These are phyloP conservation scores for Chalaropsis ovoidea DNA, from an alignment of 2,329 filamentous ascomycete species.

Conservation along the genomic window DNA sequence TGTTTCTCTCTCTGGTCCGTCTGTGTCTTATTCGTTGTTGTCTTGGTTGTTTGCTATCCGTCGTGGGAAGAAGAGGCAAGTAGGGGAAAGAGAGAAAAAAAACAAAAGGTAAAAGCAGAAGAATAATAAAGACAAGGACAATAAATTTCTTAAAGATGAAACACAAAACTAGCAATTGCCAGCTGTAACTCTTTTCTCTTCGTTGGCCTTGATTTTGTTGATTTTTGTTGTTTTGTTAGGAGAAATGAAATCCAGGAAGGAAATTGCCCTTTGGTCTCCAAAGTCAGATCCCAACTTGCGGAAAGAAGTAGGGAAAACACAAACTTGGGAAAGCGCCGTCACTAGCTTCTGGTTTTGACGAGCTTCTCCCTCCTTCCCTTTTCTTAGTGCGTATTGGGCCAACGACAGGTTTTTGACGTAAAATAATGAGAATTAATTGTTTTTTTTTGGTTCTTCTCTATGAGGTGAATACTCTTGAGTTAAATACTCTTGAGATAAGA, in stretches of 20 bases:
- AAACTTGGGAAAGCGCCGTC: neutral
- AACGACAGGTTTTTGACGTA: neutral
- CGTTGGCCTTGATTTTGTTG: neutral
- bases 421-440: neutral
- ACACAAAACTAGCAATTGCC: neutral
- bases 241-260: neutral
- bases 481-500: neutral
- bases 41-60: neutral
- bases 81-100: neutral
- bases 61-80: neutral
- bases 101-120: neutral
- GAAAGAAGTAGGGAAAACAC: neutral
- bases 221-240: neutral
- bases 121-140: neutral
- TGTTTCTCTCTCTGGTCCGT: neutral
- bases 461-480: neutral
- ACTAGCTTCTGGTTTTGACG: neutral
- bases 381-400: neutral
- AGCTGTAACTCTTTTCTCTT: neutral
- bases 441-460: neutral
- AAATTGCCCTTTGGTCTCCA: constrained; percentile 4
- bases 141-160: constrained; percentile 1
- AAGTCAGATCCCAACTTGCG: neutral
- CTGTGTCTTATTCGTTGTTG: constrained; percentile 7
- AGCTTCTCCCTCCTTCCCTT: neutral